Conservation (phyloP, 495 filamentous ascomycete genomes). For the Penicillium crystallinum region DNA sequence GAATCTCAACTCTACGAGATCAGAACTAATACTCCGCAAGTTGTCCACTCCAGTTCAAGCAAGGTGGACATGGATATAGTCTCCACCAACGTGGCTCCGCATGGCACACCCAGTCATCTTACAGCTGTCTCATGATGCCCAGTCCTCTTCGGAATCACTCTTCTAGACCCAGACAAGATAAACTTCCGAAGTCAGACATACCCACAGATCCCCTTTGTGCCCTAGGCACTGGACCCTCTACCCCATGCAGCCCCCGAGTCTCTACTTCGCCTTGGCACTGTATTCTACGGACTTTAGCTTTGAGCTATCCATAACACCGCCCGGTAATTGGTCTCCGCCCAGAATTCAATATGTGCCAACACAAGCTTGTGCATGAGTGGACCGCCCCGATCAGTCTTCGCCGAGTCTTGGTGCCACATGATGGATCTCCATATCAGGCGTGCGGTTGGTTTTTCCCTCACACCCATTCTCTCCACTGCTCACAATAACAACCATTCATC, state of each 20-base stretch:
- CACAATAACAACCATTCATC: neutral
- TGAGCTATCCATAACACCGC: neutral
- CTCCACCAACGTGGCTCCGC: neutral
- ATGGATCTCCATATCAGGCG: slow-evolving; percentile 4
- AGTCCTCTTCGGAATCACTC: neutral
- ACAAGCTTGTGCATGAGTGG: neutral
- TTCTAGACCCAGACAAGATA: neutral
- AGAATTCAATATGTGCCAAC: neutral
- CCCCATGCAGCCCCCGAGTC: neutral
- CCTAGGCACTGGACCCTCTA: neutral
- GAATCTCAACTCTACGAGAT: neutral
- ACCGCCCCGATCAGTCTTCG: neutral
- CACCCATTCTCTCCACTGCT: neutral
- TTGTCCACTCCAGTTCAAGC: neutral
- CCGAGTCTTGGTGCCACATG: neutral
- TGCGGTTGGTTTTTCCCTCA: neutral
- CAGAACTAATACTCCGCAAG: no score
- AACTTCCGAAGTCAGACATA: neutral
- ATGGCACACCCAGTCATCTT: neutral
- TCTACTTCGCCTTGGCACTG: neutral
- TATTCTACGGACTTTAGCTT: neutral
- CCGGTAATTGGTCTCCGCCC: neutral
- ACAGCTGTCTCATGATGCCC: neutral
- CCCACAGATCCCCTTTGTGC: neutral
- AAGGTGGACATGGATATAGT: neutral